phyloP scores from a whole-genome alignment of 192 early-diverging fungal genomes.

The Allomyces macrogynus region DNA sequence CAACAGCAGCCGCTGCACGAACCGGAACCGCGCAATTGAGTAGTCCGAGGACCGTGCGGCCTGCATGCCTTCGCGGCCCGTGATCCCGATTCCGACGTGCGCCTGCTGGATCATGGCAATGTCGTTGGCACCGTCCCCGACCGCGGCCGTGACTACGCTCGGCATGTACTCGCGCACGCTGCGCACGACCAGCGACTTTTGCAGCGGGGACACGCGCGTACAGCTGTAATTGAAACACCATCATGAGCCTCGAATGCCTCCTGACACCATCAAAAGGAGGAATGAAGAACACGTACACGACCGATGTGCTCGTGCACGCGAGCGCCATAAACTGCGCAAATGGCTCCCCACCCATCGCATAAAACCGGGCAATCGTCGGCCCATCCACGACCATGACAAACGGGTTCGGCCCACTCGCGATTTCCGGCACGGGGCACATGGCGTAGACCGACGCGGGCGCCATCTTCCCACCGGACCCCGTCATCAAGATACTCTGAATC shows the following conservation, averaged over 20 bases:
- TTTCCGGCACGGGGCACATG: too few species aligned
- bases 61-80: slow-evolving; percentile 69
- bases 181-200: slow-evolving; percentile 74
- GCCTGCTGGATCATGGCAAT: slow-evolving; percentile 91
- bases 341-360: slow-evolving; percentile 20
- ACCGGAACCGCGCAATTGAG: slow-evolving; percentile 72
- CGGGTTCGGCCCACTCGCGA: neutral
- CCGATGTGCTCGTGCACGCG: slow-evolving; percentile 48
- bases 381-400: slow-evolving; percentile 23
- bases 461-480: too few species aligned
- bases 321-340: slow-evolving; percentile 46
- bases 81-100: slow-evolving; percentile 79
- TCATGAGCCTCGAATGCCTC: too few species aligned
- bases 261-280: too few species aligned
- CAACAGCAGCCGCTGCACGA: slow-evolving; percentile 54
- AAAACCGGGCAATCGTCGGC: slow-evolving; percentile 19
- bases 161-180: slow-evolving; percentile 28
- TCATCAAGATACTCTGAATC: too few species aligned
- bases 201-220: slow-evolving; percentile 70
- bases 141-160: slow-evolving; percentile 44
- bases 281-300: slow-evolving; percentile 37
- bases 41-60: slow-evolving; percentile 75
- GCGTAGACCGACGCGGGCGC: too few species aligned
- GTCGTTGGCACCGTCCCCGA: slow-evolving; percentile 90
- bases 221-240: too few species aligned